phyloP scores from a whole-genome alignment of 1,284 basidiomycete species.

The Fomitopsis betulina region DNA sequence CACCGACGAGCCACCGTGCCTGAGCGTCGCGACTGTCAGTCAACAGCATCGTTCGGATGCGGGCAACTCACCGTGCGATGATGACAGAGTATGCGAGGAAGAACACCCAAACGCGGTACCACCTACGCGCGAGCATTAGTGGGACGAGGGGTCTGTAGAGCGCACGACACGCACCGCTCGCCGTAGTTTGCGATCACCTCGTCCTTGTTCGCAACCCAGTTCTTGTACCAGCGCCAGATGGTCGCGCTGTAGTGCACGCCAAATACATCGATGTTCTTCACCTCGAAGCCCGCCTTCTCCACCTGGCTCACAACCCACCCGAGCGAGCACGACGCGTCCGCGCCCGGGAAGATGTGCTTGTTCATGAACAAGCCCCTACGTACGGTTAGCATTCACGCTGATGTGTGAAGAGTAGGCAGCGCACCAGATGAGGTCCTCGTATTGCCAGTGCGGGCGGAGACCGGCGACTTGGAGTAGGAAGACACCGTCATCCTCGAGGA shows the following conservation, averaged over 20 bases:
- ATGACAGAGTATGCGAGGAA: slow-evolving; percentile 85
- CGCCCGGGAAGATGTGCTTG: slow-evolving; percentile 97
- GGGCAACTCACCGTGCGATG: slow-evolving; percentile 53
- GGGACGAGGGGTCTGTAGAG: background rate
- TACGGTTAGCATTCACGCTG: background rate
- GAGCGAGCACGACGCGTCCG: slow-evolving; percentile 92
- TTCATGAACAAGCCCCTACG: slow-evolving; percentile 87
- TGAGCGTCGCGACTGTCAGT: slow-evolving; percentile 24
- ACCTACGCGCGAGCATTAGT: slow-evolving; percentile 29
- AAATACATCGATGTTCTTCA: slow-evolving; percentile 94
- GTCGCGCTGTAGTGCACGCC: slow-evolving; percentile 98
- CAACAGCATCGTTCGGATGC: background rate
- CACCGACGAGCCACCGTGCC: slow-evolving; percentile 84
- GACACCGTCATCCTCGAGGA: slow-evolving; percentile 92
- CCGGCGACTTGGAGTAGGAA: slow-evolving; percentile 98
- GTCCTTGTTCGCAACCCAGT: slow-evolving; percentile 90
- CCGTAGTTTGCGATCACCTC: slow-evolving; percentile 89
- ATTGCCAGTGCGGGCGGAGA: slow-evolving; percentile 93
- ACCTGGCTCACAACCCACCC: slow-evolving; percentile 91
- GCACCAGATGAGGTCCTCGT: slow-evolving; percentile 94
- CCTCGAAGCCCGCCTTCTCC: slow-evolving; percentile 92
- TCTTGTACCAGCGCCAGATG: slow-evolving; percentile 92
- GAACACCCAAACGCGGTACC: slow-evolving; percentile 90
- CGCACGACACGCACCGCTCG: slow-evolving; percentile 42
- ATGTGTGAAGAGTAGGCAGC: background rate